A percentile compares a stretch with the other conserved stretches of the same genome.
These are phyloP conservation scores for Dictyostelium citrinum DNA, from an alignment of 78 protist species.

Conservation along the genomic window DNA sequence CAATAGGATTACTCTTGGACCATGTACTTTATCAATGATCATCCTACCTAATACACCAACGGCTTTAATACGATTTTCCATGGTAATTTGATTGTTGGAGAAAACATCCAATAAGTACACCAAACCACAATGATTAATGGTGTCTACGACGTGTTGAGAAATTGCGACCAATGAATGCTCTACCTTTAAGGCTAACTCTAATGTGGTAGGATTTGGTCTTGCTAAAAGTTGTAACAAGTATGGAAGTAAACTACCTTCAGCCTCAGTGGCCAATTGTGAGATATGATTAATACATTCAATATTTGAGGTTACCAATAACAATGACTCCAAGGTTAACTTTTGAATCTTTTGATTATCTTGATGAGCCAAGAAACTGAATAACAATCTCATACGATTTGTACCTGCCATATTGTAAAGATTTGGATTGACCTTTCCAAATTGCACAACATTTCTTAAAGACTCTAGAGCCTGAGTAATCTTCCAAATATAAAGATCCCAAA, in stretches of 20 bases:
- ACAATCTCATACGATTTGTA: neutral
- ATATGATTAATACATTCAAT: slow-evolving; percentile 72
- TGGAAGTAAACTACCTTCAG: slow-evolving; percentile 3
- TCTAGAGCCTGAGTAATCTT: neutral
- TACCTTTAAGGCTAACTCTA: slow-evolving; percentile 1
- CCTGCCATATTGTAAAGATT: neutral
- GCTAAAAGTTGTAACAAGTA: slow-evolving; percentile 20
- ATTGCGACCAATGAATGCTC: slow-evolving; percentile 14
- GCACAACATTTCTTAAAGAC: slow-evolving; percentile 44
- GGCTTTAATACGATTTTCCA: slow-evolving; percentile 20
- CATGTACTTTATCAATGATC: slow-evolving; percentile 77
- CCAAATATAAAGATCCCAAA: slow-evolving; percentile 1
- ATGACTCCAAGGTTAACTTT: neutral
- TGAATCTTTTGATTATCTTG: slow-evolving; percentile 18
- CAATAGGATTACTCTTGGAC: slow-evolving; percentile 32
- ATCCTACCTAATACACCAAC: slow-evolving; percentile 48
- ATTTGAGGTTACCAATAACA: slow-evolving; percentile 43
- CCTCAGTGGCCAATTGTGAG: slow-evolving; percentile 8
- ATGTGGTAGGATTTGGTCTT: neutral
- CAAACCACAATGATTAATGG: slow-evolving; percentile 61
- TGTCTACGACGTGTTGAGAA: slow-evolving; percentile 46
- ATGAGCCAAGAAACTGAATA: slow-evolving; percentile 28
- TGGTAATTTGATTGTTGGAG: slow-evolving; percentile 19
- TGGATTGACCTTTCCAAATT: slow-evolving; percentile 33
- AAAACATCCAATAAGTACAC: slow-evolving; percentile 59